Evolutionary conservation across 1,284 basidiomycete species (phyloP).

Genomic region (Mycena citricolor): DNA sequence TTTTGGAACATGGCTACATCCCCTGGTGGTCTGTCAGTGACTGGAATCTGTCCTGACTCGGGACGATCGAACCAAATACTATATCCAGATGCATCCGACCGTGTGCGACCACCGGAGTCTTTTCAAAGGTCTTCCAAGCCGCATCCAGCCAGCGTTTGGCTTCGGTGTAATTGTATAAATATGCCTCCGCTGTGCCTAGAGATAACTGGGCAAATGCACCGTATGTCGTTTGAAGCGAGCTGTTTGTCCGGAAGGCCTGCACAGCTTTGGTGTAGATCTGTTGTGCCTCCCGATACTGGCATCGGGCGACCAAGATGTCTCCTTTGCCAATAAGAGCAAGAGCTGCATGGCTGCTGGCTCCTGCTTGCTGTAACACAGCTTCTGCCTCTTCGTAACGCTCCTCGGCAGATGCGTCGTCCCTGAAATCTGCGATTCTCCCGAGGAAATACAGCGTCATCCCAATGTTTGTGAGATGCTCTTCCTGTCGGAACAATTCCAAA

Average conservation of each 20-base stretch:
- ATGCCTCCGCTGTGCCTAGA: slow-evolving; percentile 13
- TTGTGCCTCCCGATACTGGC: slow-evolving; percentile 16
- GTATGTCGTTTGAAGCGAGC: slow-evolving; percentile 1
- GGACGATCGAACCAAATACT: slow-evolving; percentile 7
- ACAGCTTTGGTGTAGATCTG: slow-evolving; percentile 14
- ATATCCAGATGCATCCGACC: slow-evolving; percentile 19
- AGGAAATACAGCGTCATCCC: slow-evolving; percentile 18
- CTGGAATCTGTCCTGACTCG: background rate
- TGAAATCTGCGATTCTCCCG: slow-evolving; percentile 12
- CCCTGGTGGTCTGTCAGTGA: slow-evolving; percentile 7
- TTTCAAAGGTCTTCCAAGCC: slow-evolving; percentile 10
- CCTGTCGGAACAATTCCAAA: slow-evolving; percentile 20
- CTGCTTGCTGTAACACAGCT: slow-evolving; percentile 13
- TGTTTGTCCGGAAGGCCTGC: slow-evolving; percentile 4
- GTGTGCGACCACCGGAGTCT: background rate
- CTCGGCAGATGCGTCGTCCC: slow-evolving; percentile 13
- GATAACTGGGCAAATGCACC: slow-evolving; percentile 18
- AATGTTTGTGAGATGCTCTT: slow-evolving; percentile 21
- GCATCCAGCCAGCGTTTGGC: slow-evolving; percentile 9
- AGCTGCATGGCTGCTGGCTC: slow-evolving; percentile 13
- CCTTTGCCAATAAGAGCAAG: slow-evolving; percentile 16
- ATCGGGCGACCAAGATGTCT: slow-evolving; percentile 16
- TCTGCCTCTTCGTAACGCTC: slow-evolving; percentile 19
- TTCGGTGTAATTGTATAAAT: slow-evolving; percentile 16
- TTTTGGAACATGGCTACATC: slow-evolving; percentile 16